These are phyloP conservation scores for Prunus armeniaca DNA, from an alignment of 306 rosid species.

Conservation along the genomic window DNA sequence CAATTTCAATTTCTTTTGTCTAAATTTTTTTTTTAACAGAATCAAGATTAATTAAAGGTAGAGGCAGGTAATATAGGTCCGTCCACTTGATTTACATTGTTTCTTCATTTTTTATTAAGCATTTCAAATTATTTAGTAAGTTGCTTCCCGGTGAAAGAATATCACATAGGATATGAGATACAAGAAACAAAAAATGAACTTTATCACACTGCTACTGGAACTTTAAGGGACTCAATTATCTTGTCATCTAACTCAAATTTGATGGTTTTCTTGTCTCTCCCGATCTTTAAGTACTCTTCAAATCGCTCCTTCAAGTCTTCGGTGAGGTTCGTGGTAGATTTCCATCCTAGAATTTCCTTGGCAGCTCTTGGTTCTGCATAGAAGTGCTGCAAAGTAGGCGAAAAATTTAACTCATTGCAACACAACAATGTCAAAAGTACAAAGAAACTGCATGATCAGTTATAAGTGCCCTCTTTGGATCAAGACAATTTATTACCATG, in stretches of 20 bases:
- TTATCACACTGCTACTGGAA: constrained; percentile 62
- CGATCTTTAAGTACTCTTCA: constrained; percentile 81
- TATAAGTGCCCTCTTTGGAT: not conserved
- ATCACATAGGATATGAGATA: not conserved
- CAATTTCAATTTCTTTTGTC: too few species aligned
- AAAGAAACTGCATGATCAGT: not conserved
- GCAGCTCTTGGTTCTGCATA: constrained; percentile 97
- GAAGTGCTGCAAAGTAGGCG: constrained; percentile 67
- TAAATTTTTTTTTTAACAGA: too few species aligned
- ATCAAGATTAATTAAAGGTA: too few species aligned
- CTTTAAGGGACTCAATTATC: constrained; percentile 74
- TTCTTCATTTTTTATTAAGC: not conserved
- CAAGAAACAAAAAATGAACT: constrained; percentile 6
- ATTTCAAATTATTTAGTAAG: not conserved
- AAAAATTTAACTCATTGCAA: constrained; percentile 1
- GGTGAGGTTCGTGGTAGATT: constrained; percentile 59
- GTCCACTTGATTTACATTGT: not conserved
- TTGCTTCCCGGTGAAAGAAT: not conserved
- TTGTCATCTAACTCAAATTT: constrained; percentile 80
- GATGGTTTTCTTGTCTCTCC: constrained; percentile 75
- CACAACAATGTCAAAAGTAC: not conserved
- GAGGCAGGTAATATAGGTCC: too few species aligned
- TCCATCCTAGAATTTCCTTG: constrained; percentile 74
- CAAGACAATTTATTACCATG: constrained; percentile 40
- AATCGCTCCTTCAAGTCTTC: constrained; percentile 78